Conservation (phyloP, 257 asterid species). For the Henckelia pumila region DNA sequence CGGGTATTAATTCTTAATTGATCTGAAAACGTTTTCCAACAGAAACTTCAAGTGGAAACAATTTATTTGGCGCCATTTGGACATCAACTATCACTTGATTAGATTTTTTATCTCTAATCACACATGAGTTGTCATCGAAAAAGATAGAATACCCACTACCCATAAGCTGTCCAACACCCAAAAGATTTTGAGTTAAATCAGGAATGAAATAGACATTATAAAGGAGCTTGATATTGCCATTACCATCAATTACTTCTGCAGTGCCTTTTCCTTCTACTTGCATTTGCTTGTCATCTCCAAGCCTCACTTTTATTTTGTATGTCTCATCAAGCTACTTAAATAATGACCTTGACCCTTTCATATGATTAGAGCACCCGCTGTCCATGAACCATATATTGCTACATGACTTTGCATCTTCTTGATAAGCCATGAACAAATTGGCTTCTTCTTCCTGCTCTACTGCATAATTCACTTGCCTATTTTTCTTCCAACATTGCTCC, state of each 20-base stretch:
- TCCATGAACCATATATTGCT: too few species aligned
- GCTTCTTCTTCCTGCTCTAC: not conserved
- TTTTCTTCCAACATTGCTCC: not conserved
- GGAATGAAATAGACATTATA: not conserved
- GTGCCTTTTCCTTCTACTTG: not conserved
- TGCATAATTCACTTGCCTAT: not conserved
- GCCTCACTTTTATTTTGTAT: not conserved
- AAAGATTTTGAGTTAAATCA: not conserved
- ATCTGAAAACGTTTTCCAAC: too few species aligned
- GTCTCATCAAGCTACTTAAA: not conserved
- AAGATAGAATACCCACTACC: not conserved
- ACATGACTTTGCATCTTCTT: too few species aligned
- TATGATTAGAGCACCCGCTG: not conserved
- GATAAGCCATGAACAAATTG: not conserved
- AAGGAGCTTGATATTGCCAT: not conserved
- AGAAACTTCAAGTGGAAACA: not conserved
- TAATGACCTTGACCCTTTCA: not conserved
- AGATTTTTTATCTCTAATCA: not conserved
- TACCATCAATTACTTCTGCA: not conserved
- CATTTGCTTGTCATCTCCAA: not conserved
- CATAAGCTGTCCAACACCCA: not conserved
- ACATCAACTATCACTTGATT: not conserved
- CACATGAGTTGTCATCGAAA: not conserved
- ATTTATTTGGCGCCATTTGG: not conserved
- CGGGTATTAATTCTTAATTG: too few species aligned